A percentile compares a stretch with the other conserved stretches of the same genome.
Evolutionary conservation across 352 stramenopile genomes (phyloP).

Genomic region (Peronospora destructor): DNA sequence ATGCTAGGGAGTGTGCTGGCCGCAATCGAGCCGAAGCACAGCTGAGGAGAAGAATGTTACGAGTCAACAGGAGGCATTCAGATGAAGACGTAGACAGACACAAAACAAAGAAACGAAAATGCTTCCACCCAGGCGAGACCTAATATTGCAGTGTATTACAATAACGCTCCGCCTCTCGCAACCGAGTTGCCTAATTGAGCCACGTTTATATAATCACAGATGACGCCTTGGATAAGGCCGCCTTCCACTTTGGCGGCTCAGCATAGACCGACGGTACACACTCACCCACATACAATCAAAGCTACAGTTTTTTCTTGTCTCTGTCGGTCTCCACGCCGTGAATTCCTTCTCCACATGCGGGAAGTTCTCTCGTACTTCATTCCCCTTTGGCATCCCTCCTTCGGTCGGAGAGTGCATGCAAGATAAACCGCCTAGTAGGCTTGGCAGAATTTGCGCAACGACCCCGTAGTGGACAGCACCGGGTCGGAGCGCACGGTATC

Average conservation of each 20-base stretch:
- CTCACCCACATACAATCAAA: constrained; percentile 21
- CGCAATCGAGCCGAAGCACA: too few species aligned
- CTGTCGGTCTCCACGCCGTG: constrained; percentile 6
- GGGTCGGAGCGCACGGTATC: constrained; percentile 38
- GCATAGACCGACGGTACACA: constrained; percentile 7
- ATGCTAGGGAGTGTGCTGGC: too few species aligned
- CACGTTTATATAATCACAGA: background rate
- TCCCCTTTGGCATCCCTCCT: constrained; percentile 19
- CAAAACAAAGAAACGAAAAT: too few species aligned
- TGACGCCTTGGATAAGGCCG: constrained; percentile 1
- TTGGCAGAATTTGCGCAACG: constrained; percentile 74
- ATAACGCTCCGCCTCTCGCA: background rate
- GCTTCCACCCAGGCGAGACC: too few species aligned
- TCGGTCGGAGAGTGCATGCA: constrained; percentile 21
- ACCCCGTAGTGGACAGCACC: constrained; percentile 37
- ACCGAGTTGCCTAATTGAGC: background rate
- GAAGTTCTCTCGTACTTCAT: constrained; percentile 1
- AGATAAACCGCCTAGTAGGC: constrained; percentile 36
- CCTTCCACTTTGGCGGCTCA: constrained; percentile 12
- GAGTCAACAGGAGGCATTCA: too few species aligned
- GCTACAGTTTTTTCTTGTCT: constrained; percentile 7
- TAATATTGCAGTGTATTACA: too few species aligned
- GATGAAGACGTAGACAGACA: too few species aligned
- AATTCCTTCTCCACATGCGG: constrained; percentile 21
- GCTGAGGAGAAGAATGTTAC: too few species aligned